These are phyloP conservation scores for Bassia scoparia DNA, from an alignment of 148 eudicot genomes.

Conservation along the genomic window DNA sequence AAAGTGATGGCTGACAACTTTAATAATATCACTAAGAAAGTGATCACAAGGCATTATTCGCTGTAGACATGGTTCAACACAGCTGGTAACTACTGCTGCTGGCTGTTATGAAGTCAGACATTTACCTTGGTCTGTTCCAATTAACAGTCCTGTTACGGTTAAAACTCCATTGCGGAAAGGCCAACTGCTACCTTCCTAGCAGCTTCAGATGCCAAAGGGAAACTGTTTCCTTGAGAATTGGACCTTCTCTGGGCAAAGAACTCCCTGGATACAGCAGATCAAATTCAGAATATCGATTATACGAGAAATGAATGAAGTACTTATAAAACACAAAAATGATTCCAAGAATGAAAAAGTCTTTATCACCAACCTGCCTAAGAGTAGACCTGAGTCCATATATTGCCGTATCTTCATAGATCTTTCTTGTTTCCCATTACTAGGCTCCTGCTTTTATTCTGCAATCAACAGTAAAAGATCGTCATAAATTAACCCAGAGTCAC, in stretches of 20 bases:
- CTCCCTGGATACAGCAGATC: constrained; percentile 52
- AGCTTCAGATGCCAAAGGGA: constrained; percentile 65
- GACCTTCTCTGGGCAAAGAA: constrained; percentile 74
- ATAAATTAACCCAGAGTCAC: constrained; percentile 3
- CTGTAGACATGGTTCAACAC: background rate
- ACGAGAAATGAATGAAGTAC: background rate
- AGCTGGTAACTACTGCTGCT: background rate
- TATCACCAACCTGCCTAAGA: constrained; percentile 64
- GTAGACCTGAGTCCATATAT: constrained; percentile 73
- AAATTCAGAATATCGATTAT: background rate
- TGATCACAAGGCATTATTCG: background rate
- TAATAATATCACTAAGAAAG: constrained; percentile 2
- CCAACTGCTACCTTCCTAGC: constrained; percentile 58
- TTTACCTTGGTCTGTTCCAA: constrained; percentile 65
- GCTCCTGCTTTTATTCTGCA: constrained; percentile 60
- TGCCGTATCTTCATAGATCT: constrained; percentile 49
- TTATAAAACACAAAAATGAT: background rate
- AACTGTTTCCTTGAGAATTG: constrained; percentile 65
- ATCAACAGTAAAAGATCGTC: background rate
- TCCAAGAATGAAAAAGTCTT: background rate
- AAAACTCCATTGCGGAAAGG: constrained; percentile 50
- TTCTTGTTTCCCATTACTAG: constrained; percentile 46
- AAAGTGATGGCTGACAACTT: background rate
- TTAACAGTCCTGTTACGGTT: constrained; percentile 40
- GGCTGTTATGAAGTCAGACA: background rate